phyloP scores from a whole-genome alignment of 257 asterid species.

The Solanum chiquidenum region DNA sequence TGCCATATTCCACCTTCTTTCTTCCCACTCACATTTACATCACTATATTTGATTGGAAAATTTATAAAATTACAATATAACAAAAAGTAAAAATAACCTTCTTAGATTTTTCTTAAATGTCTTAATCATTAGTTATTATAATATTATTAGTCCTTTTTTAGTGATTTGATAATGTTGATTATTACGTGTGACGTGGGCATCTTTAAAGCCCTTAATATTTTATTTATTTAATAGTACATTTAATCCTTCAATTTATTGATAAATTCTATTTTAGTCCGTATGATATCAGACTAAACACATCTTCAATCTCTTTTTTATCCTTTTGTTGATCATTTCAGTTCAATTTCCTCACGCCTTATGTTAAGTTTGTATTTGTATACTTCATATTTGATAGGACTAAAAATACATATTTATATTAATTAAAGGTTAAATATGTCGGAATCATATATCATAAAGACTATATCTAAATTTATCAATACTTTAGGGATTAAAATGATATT shows the following conservation, averaged over 20 bases:
- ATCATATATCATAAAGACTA: background rate
- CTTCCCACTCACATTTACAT: slow-evolving; percentile 16
- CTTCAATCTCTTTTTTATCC: background rate
- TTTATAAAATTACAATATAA: background rate
- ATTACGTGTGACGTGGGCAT: background rate
- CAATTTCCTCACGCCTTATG: background rate
- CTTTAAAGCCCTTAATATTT: background rate
- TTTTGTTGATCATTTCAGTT: background rate
- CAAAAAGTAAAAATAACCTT: background rate
- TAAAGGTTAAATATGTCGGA: background rate
- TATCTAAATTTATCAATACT: background rate
- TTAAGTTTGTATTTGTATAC: background rate
- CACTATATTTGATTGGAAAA: slow-evolving; percentile 1
- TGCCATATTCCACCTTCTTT: slow-evolving; percentile 16
- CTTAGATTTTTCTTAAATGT: background rate
- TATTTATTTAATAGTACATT: background rate
- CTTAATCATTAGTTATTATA: slow-evolving; percentile 1
- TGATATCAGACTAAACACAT: background rate
- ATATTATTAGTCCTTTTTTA: background rate
- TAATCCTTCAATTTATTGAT: background rate
- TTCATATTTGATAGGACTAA: too few species aligned
- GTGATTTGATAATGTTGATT: background rate
- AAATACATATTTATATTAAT: background rate
- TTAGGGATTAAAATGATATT: background rate
- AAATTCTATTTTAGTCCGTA: background rate